phyloP scores from a whole-genome alignment of 2,329 filamentous ascomycete genomes.

The Thermothelomyces thermophilus region DNA sequence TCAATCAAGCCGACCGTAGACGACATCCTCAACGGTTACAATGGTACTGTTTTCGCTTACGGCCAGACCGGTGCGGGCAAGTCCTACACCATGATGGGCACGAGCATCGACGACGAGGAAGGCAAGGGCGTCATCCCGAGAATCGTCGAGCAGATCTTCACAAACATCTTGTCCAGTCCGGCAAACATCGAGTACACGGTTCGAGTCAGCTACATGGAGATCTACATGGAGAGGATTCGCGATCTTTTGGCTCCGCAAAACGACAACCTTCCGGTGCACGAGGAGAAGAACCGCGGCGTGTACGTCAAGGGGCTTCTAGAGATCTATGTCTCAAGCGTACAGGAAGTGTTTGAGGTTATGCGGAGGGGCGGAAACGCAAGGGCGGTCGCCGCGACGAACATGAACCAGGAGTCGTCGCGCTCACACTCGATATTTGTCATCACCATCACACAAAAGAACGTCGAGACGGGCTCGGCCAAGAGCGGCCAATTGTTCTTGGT shows the following conservation, averaged over 20 bases:
- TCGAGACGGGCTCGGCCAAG: slow-evolving; percentile 92
- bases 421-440: slow-evolving; percentile 98
- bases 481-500: slow-evolving; percentile 96
- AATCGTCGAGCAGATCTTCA: slow-evolving; percentile 96
- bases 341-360: slow-evolving; percentile 96
- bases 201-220: slow-evolving; percentile 98
- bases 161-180: slow-evolving; percentile 85
- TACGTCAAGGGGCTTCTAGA: slow-evolving; percentile 94
- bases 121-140: slow-evolving; percentile 92
- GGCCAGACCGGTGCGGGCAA: slow-evolving; percentile 98
- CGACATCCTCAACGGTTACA: slow-evolving; percentile 98
- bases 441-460: slow-evolving; percentile 94
- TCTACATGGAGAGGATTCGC: slow-evolving; percentile 98
- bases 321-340: slow-evolving; percentile 90
- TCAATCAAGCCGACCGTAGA: slow-evolving; percentile 94
- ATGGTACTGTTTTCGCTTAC: slow-evolving; percentile 97
- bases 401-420: slow-evolving; percentile 97
- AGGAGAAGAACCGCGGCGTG: slow-evolving; percentile 91
- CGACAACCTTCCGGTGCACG: slow-evolving; percentile 95
- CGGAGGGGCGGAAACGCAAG: slow-evolving; percentile 81
- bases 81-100: slow-evolving; percentile 98
- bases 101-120: slow-evolving; percentile 83
- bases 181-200: slow-evolving; percentile 98
- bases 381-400: slow-evolving; percentile 94
- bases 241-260: slow-evolving; percentile 89